These are phyloP conservation scores for Apiospora aurea DNA, from an alignment of 2,329 filamentous ascomycete species.

Conservation along the genomic window DNA sequence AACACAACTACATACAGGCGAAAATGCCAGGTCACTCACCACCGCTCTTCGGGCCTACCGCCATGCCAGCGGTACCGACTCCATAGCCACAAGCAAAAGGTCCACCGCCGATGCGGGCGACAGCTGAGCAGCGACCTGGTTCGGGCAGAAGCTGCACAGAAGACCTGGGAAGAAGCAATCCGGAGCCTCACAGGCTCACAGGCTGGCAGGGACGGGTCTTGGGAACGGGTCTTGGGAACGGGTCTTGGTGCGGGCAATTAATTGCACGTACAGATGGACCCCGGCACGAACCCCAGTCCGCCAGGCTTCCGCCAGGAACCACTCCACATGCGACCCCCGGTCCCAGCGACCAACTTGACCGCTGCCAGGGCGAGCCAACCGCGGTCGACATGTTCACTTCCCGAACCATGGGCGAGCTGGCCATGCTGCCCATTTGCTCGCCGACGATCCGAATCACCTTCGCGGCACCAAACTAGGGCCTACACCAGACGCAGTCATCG, in stretches of 20 bases:
- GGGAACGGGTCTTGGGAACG: not conserved
- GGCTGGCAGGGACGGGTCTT: not conserved
- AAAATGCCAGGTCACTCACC: not conserved
- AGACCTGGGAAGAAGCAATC: not conserved
- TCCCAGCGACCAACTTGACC: not conserved
- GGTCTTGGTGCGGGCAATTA: conserved; percentile 20
- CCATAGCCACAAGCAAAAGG: not conserved
- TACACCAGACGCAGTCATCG: not conserved
- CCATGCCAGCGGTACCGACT: not conserved
- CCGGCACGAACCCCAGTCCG: not conserved
- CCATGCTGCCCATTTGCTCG: not conserved
- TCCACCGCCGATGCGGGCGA: not conserved
- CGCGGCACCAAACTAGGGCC: no score
- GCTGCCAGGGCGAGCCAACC: conserved; percentile 11
- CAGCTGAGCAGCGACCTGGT: conserved; percentile 8
- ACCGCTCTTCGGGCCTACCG: not conserved
- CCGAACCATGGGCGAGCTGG: conserved; percentile 7
- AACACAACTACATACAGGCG: not conserved
- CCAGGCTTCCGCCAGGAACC: not conserved
- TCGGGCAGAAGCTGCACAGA: not conserved
- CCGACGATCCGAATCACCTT: conserved; percentile 17
- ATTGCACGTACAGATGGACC: not conserved
- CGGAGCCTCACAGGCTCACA: not conserved
- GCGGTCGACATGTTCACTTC: not conserved
- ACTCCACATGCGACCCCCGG: conserved; percentile 3